Conservation (phyloP, 192 early-diverging fungal genomes). For the Lunasporangiospora selenospora region DNA sequence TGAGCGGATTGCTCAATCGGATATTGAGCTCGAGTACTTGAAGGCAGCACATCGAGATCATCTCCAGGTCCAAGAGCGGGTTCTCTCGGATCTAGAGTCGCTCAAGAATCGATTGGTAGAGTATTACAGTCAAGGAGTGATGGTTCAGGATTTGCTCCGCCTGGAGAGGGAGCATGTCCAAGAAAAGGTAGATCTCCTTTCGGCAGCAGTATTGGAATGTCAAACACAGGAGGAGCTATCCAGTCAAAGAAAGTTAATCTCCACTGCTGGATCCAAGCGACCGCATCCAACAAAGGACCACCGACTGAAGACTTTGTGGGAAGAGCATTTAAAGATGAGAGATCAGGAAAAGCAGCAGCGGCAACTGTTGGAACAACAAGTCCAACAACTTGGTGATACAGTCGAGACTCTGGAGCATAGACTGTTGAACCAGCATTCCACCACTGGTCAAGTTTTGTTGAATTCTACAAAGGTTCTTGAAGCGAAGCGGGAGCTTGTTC, state of each 20-base stretch:
- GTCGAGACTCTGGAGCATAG: slow-evolving; percentile 1
- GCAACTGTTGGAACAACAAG: neutral
- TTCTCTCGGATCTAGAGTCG: slow-evolving; percentile 1
- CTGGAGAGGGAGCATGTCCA: slow-evolving; percentile 9
- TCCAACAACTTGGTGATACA: slow-evolving; percentile 1
- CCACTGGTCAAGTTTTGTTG: slow-evolving; percentile 17
- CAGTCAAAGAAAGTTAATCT: slow-evolving; percentile 10
- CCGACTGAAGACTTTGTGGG: neutral
- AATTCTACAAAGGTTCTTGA: slow-evolving; percentile 8
- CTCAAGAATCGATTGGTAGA: slow-evolving; percentile 16
- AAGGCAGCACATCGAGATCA: slow-evolving; percentile 16
- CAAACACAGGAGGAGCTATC: neutral
- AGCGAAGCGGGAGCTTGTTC: slow-evolving; percentile 3
- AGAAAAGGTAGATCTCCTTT: slow-evolving; percentile 14
- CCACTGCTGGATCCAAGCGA: neutral
- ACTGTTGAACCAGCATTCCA: slow-evolving; percentile 19
- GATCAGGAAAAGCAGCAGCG: neutral
- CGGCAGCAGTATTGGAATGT: slow-evolving; percentile 15
- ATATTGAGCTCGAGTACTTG: slow-evolving; percentile 28
- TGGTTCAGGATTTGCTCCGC: slow-evolving; percentile 9
- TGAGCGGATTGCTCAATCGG: slow-evolving; percentile 29
- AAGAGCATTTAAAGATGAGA: neutral
- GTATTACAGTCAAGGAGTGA: slow-evolving; percentile 15
- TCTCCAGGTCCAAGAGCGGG: slow-evolving; percentile 9
- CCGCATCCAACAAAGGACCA: neutral